Conservation (phyloP, 331 rosid genomes). For the Arachis monticola region DNA sequence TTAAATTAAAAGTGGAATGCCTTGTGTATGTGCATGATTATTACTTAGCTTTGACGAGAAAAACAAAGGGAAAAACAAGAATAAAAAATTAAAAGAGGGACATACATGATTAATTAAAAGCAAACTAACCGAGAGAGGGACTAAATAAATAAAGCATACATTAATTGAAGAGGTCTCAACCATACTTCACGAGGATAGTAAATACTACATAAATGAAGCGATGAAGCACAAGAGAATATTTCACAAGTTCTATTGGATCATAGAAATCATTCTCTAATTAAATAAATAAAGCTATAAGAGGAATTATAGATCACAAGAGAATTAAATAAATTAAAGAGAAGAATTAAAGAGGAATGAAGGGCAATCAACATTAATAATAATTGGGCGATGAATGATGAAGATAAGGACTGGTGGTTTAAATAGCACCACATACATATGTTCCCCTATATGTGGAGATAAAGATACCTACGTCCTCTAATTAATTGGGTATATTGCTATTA, state of each 20-base stretch:
- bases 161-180: slow-evolving; percentile 43
- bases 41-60: not conserved
- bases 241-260: slow-evolving; percentile 1
- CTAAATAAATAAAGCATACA: slow-evolving; percentile 9
- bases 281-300: slow-evolving; percentile 37
- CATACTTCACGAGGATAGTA: slow-evolving; percentile 42
- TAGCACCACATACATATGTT: slow-evolving; percentile 36
- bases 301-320: slow-evolving; percentile 44
- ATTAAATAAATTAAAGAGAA: slow-evolving; percentile 21
- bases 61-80: not conserved
- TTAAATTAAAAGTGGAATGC: not conserved
- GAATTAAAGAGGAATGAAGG: slow-evolving; percentile 15
- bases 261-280: slow-evolving; percentile 42
- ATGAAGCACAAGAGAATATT: slow-evolving; percentile 39
- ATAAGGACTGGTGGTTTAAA: slow-evolving; percentile 42
- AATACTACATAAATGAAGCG: slow-evolving; percentile 25
- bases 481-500: not conserved
- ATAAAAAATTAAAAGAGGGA: not conserved
- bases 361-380: slow-evolving; percentile 11
- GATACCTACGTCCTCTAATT: slow-evolving; percentile 29
- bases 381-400: slow-evolving; percentile 22
- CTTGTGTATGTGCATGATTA: not conserved
- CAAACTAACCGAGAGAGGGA: not conserved
- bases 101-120: not conserved
- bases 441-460: slow-evolving; percentile 10